A percentile compares a stretch with the other conserved stretches of the same genome.
These are phyloP conservation scores for Tillandsia fasciculata DNA, from an alignment of 176 grass and related monocot genomes.

Conservation along the genomic window DNA sequence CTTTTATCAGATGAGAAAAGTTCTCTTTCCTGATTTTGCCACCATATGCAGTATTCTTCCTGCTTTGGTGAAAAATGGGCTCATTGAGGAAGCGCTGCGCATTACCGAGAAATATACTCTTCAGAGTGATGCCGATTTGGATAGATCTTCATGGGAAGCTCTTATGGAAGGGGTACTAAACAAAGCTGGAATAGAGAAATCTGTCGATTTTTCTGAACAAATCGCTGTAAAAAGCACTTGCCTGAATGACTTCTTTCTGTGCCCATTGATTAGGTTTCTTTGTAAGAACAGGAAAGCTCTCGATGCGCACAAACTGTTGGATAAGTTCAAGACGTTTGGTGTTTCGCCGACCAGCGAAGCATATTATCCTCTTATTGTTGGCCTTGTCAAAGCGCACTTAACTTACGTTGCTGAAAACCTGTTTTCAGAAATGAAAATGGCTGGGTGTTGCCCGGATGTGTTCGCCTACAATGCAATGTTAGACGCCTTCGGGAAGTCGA, in stretches of 20 bases:
- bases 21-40: slow-evolving; percentile 69
- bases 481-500: slow-evolving; percentile 74
- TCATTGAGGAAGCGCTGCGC: slow-evolving; percentile 53
- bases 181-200: slow-evolving; percentile 52
- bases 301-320: slow-evolving; percentile 49
- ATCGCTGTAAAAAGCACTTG: slow-evolving; percentile 37
- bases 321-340: slow-evolving; percentile 53
- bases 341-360: slow-evolving; percentile 42
- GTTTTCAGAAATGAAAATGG: slow-evolving; percentile 67
- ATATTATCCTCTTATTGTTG: slow-evolving; percentile 73
- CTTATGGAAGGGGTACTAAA: slow-evolving; percentile 79
- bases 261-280: slow-evolving; percentile 75
- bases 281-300: slow-evolving; percentile 61
- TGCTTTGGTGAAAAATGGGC: slow-evolving; percentile 59
- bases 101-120: slow-evolving; percentile 40
- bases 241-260: slow-evolving; percentile 55
- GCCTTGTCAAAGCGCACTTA: slow-evolving; percentile 54
- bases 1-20: slow-evolving; percentile 86
- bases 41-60: slow-evolving; percentile 72
- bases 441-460: slow-evolving; percentile 56
- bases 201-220: slow-evolving; percentile 58
- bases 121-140: slow-evolving; percentile 35
- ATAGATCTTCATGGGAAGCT: slow-evolving; percentile 44
- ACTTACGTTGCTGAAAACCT: slow-evolving; percentile 43
- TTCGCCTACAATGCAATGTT: slow-evolving; percentile 78